Evolutionary conservation across 2,329 filamentous ascomycete genomes (phyloP), one percentile per base, ranked within the genome.

Genomic region (Fusarium siculi): DNA sequence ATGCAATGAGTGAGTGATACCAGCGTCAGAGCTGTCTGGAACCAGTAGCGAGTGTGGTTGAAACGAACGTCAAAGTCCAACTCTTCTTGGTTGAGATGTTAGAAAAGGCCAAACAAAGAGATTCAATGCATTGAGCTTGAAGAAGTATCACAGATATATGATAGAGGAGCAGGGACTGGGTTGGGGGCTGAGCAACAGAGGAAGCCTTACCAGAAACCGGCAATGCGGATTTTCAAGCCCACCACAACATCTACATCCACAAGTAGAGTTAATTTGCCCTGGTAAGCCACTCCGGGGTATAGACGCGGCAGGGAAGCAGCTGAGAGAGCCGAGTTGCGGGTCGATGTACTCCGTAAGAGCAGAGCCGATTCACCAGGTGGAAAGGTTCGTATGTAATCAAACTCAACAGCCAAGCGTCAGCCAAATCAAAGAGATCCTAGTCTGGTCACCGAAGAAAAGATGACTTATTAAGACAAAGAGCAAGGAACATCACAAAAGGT

Each of bases 131-230:
- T 34, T 65, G 63, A 63, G 61, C 46, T 55, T 47, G 43, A 65
- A 57, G 36, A 57, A 52, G 56, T 63, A 75, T 75, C 69, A 57
- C 36, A 58, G 49, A 61, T 68, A 76, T 76, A 75, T 77, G 64
- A 74, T 59, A 61, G 62, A 75, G 28, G 56, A 60, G 40, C 44
- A 43, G 42, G 32, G 42, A 56, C 53, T 47, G 62, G 56, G 58
- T 53, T 75, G 71, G 76, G 72, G 73, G 74, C 74, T 77, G 72
- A 77, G 76, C 53, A 52, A 55, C 15, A 39, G 40, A 70, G 66
- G 66, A 59, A 66, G 72, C 74, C 76, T 70, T 73, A 76, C 67
- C 54, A 70, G 68, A 54, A 73, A 50, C 56, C 53, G 58, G 57
- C 42, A 54, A 64, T 49, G 52, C 39, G 46, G 55, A 60, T 34